Evolutionary conservation across 1,284 basidiomycete species (phyloP).

Genomic region (Hypsizygus ulmarius): DNA sequence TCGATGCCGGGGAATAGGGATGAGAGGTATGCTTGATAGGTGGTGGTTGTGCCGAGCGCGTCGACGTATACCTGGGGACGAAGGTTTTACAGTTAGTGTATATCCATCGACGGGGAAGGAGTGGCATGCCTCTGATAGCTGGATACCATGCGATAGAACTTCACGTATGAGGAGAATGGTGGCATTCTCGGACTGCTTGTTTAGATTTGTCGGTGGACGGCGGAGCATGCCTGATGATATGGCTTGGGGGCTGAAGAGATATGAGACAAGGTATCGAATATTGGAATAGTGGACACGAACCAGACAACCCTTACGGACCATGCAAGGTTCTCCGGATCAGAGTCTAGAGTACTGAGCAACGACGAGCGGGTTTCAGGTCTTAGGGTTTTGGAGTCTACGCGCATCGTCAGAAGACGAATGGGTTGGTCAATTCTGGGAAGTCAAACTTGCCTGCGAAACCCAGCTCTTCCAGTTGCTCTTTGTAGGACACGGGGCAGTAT

Average conservation of each 20-base stretch:
- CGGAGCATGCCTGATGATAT: constrained; percentile 93
- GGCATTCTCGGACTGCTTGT: constrained; percentile 90
- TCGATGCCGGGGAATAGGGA: constrained; percentile 77
- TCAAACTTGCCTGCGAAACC: constrained; percentile 79
- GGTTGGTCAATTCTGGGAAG: not conserved
- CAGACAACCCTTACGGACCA: constrained; percentile 85
- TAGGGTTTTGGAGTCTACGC: constrained; percentile 87
- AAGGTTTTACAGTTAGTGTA: constrained; percentile 3
- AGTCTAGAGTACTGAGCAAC: constrained; percentile 60
- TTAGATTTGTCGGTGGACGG: constrained; percentile 83
- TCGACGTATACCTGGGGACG: constrained; percentile 84
- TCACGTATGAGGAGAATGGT: constrained; percentile 87
- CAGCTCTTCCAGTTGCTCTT: constrained; percentile 70
- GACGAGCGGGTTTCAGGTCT: constrained; percentile 69
- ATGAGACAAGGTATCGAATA: not conserved
- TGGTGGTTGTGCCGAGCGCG: constrained; percentile 85
- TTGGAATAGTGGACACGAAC: constrained; percentile 34
- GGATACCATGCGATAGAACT: constrained; percentile 77
- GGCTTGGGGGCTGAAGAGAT: constrained; percentile 73
- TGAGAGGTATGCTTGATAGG: constrained; percentile 82
- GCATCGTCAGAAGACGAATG: not conserved
- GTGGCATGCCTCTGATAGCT: constrained; percentile 69
- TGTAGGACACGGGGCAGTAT: constrained; percentile 84
- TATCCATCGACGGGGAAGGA: not conserved
- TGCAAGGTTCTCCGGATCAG: constrained; percentile 65